These are phyloP conservation scores for Vaucheria bursata DNA, from an alignment of 352 stramenopile species.

Conservation along the genomic window DNA sequence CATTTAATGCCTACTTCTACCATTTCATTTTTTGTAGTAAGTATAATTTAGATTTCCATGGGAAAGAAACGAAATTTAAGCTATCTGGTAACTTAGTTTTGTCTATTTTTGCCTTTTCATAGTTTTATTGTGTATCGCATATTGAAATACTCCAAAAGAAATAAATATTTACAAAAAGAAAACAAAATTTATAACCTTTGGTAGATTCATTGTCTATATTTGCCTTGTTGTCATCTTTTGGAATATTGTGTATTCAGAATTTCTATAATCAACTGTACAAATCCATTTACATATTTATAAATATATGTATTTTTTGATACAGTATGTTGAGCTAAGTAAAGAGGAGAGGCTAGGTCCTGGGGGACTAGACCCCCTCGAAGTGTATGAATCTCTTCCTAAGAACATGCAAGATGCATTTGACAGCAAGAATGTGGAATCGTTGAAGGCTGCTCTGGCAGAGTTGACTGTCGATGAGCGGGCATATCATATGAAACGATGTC, in stretches of 20 bases:
- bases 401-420: conserved; percentile 75
- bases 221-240: not conserved
- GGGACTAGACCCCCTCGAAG: conserved; percentile 70
- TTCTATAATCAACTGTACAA: not conserved
- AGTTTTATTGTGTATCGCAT: no score
- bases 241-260: not conserved
- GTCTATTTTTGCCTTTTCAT: no score
- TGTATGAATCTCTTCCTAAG: conserved; percentile 66
- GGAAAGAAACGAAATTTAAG: no score
- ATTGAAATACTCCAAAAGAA: no score
- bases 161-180: no score
- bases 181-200: no score
- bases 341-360: conserved; percentile 67
- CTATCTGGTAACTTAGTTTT: no score
- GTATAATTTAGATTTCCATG: no score
- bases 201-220: no score
- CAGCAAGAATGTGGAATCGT: conserved; percentile 58
- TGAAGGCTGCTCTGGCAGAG: conserved; percentile 58
- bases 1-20: no score
- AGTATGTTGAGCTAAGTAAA: conserved; percentile 50
- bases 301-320: no score
- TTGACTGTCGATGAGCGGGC: conserved; percentile 58
- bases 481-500: conserved; percentile 73
- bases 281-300: not conserved
- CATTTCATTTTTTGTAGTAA: no score